Conservation (phyloP, 768 basidiomycete species). For the Amanita polypyramis region DNA sequence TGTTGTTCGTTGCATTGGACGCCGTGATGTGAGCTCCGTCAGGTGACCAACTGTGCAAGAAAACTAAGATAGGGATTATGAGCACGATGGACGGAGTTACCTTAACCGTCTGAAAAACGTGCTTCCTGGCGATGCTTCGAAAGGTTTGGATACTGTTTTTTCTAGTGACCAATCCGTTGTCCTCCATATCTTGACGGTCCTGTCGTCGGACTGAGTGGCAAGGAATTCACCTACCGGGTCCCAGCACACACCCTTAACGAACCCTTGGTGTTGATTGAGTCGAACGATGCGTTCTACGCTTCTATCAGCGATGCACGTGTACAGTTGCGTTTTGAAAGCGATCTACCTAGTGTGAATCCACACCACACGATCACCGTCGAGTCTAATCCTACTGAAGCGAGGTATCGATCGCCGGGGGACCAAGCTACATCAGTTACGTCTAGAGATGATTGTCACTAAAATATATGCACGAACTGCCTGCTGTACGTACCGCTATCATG, state of each 20-base stretch:
- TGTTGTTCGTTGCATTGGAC: constrained; percentile 93
- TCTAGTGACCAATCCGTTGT: constrained; percentile 88
- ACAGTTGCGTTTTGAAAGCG: background rate
- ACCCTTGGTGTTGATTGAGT: constrained; percentile 86
- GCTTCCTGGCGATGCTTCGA: constrained; percentile 87
- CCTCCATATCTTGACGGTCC: constrained; percentile 94
- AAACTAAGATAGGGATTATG: background rate
- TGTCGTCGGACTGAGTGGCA: constrained; percentile 96
- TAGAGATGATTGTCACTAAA: constrained; percentile 19
- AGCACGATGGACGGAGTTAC: constrained; percentile 24
- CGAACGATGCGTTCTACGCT: constrained; percentile 67
- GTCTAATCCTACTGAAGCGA: constrained; percentile 92
- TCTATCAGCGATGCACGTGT: background rate
- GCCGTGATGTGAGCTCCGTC: constrained; percentile 98
- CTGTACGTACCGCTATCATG: constrained; percentile 77
- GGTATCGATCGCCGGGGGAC: constrained; percentile 85
- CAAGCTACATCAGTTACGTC: constrained; percentile 95
- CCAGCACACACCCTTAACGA: constrained; percentile 98
- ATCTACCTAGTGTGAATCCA: constrained; percentile 76
- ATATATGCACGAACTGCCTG: background rate
- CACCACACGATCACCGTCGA: constrained; percentile 91
- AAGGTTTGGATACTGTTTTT: constrained; percentile 80
- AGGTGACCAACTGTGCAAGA: constrained; percentile 77
- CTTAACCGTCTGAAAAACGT: constrained; percentile 91
- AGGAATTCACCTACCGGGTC: constrained; percentile 97